A percentile compares a stretch with the other conserved stretches of the same genome.
These are phyloP conservation scores for Haplosporangium sp. DNA, from an alignment of 371 early-diverging fungal species.

Conservation along the genomic window DNA sequence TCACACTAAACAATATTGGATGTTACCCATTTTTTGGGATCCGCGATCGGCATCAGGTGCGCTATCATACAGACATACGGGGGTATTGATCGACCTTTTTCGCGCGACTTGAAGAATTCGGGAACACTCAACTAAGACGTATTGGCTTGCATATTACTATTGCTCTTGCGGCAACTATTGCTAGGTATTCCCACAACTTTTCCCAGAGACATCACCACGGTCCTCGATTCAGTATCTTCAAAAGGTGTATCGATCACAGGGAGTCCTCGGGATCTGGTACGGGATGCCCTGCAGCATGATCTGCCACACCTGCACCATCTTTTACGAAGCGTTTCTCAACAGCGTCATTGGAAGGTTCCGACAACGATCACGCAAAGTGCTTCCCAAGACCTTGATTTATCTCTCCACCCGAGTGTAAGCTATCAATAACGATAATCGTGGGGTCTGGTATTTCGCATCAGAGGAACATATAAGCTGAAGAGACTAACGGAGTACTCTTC, in stretches of 20 bases:
- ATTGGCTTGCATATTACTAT: too few species aligned
- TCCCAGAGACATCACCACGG: constrained; percentile 59
- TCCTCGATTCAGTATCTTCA: constrained; percentile 55
- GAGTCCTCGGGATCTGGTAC: constrained; percentile 63
- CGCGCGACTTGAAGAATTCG: constrained; percentile 5
- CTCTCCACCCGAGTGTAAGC: constrained; percentile 32
- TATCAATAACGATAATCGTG: neutral
- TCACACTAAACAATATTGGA: constrained; percentile 67
- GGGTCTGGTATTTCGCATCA: neutral
- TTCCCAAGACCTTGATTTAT: constrained; percentile 30
- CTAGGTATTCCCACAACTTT: constrained; percentile 41
- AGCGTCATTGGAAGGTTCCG: constrained; percentile 49
- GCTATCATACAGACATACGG: too few species aligned
- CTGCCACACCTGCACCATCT: constrained; percentile 63
- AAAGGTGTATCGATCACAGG: constrained; percentile 53
- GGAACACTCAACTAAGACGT: too few species aligned
- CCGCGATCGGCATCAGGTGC: constrained; percentile 58
- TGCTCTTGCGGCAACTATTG: neutral
- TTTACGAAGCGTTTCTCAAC: constrained; percentile 63
- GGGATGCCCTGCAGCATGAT: constrained; percentile 69
- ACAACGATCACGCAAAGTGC: constrained; percentile 23
- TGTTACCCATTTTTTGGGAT: constrained; percentile 71
- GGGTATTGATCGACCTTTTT: neutral
- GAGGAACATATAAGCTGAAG: neutral
- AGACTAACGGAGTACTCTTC: neutral